phyloP scores from a whole-genome alignment of 2,329 filamentous ascomycete species.

The Fusarium sp. region DNA sequence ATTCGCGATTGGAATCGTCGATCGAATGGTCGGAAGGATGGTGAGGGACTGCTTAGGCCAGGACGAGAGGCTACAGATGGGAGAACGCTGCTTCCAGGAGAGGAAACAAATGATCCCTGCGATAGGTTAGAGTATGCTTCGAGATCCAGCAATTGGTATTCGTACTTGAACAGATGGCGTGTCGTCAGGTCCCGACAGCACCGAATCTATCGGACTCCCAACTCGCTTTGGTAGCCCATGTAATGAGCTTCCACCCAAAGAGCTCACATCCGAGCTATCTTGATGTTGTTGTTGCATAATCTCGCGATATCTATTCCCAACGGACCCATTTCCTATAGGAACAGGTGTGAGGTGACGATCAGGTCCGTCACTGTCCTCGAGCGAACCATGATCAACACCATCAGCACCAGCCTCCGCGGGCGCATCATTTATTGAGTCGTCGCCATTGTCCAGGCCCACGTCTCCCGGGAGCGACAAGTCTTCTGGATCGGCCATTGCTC shows the following conservation, averaged over 20 bases:
- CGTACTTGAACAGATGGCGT: constrained; percentile 83
- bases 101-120: constrained; percentile 71
- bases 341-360: constrained; percentile 35
- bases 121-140: constrained; percentile 43
- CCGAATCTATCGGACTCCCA: constrained; percentile 75
- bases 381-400: constrained; percentile 37
- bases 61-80: constrained; percentile 75
- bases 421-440: constrained; percentile 52
- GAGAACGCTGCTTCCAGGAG: constrained; percentile 79
- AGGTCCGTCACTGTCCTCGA: constrained; percentile 29
- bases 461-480: constrained; percentile 57
- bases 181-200: constrained; percentile 82
- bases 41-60: constrained; percentile 75
- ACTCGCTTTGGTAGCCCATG: constrained; percentile 64
- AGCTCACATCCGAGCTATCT: constrained; percentile 63
- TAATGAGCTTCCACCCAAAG: constrained; percentile 58
- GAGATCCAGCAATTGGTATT: background rate
- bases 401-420: constrained; percentile 27
- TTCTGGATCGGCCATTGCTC: constrained; percentile 62
- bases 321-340: constrained; percentile 40
- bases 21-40: constrained; percentile 92
- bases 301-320: constrained; percentile 58
- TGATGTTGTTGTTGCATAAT: constrained; percentile 57
- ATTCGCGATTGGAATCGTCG: constrained; percentile 92
- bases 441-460: constrained; percentile 55